Evolutionary conservation across 2,329 filamentous ascomycete genomes (phyloP).

Genomic region (Stagonosporopsis vannaccii): DNA sequence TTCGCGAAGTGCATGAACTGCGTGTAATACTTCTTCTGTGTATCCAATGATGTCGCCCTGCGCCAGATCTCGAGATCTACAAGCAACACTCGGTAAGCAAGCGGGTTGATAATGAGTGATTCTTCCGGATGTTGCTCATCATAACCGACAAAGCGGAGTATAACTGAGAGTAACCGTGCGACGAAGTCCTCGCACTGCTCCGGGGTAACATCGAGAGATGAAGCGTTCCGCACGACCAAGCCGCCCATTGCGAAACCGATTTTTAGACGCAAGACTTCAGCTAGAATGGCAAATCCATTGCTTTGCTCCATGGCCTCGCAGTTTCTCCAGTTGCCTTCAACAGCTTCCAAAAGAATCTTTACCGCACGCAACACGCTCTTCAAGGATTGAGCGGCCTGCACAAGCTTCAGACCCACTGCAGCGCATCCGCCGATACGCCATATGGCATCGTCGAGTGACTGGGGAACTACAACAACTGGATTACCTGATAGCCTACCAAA

Average conservation of each 20-base stretch:
- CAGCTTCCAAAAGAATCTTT: conserved; percentile 83
- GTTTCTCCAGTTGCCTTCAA: conserved; percentile 93
- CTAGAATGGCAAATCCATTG: conserved; percentile 89
- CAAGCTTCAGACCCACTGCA: conserved; percentile 80
- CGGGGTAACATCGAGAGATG: conserved; percentile 42
- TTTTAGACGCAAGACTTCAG: conserved; percentile 83
- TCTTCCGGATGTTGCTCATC: conserved; percentile 79
- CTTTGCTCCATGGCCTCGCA: conserved; percentile 98
- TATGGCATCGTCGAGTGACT: conserved; percentile 86
- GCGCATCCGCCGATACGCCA: conserved; percentile 95
- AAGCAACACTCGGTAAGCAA: conserved; percentile 90
- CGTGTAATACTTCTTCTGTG: conserved; percentile 89
- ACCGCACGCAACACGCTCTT: conserved; percentile 78
- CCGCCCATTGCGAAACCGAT: conserved; percentile 61
- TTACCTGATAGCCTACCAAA: conserved; percentile 83
- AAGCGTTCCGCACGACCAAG: conserved; percentile 59
- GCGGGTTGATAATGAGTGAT: conserved; percentile 93
- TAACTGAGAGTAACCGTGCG: conserved; percentile 72
- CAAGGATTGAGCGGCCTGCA: conserved; percentile 76
- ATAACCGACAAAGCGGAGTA: conserved; percentile 89
- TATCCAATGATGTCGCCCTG: conserved; percentile 70
- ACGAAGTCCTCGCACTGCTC: conserved; percentile 60
- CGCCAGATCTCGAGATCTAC: conserved; percentile 96
- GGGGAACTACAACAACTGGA: conserved; percentile 81
- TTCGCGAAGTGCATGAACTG: conserved; percentile 89